Conservation (phyloP, 2,329 filamentous ascomycete species). For the Paecilomyces sp. region DNA sequence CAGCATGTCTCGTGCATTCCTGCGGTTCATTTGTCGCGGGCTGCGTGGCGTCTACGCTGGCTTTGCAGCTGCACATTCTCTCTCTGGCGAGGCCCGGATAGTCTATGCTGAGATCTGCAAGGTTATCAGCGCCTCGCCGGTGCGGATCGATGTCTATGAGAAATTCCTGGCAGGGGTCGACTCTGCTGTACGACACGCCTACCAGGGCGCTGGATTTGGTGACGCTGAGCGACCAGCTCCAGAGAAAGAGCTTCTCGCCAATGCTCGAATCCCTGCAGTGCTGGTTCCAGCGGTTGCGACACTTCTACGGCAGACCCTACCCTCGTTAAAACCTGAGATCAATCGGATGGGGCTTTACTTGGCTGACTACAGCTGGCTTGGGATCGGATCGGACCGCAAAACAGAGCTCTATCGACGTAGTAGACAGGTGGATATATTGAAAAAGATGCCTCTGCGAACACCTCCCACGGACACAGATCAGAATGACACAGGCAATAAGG, state of each 20-base stretch:
- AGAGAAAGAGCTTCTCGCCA: conserved; percentile 49
- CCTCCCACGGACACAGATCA: conserved; percentile 1
- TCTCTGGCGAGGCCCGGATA: conserved; percentile 29
- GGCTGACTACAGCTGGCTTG: conserved; percentile 63
- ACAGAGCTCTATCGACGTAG: conserved; percentile 55
- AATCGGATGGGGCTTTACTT: conserved; percentile 66
- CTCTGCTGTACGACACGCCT: conserved; percentile 56
- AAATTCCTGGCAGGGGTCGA: conserved; percentile 59
- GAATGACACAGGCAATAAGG: conserved; percentile 1
- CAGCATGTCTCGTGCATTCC: conserved; percentile 65
- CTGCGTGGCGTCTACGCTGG: conserved; percentile 50
- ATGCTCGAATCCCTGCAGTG: conserved; percentile 44
- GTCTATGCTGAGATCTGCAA: conserved; percentile 50
- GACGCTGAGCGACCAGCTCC: conserved; percentile 39
- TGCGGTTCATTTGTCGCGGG: conserved; percentile 61
- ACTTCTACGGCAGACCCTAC: conserved; percentile 45
- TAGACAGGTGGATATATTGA: conserved; percentile 52
- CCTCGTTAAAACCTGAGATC: conserved; percentile 50
- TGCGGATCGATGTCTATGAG: conserved; percentile 57
- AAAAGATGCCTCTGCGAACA: conserved; percentile 36
- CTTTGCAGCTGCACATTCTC: conserved; percentile 31
- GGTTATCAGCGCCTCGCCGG: conserved; percentile 43
- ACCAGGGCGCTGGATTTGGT: conserved; percentile 38
- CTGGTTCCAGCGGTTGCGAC: conserved; percentile 42
- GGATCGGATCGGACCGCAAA: conserved; percentile 52